A percentile compares a stretch with the other conserved stretches of the same genome.
These are phyloP conservation scores for Pseudocercospora fijiensis DNA, from an alignment of 2,329 filamentous ascomycete genomes.

Conservation along the genomic window DNA sequence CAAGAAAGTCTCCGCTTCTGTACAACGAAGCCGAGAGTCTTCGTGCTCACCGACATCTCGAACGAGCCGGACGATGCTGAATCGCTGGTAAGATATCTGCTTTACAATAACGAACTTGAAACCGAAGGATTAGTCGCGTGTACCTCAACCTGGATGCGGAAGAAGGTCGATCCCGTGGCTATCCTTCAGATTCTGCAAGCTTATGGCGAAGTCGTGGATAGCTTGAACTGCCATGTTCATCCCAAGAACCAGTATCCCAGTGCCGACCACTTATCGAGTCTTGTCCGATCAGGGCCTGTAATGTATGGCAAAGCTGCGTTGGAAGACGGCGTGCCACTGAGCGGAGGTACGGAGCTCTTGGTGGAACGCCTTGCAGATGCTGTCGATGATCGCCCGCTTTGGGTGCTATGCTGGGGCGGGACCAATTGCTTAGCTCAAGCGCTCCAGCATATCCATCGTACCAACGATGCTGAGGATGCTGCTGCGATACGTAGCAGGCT, in stretches of 20 bases:
- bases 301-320: conserved; percentile 12
- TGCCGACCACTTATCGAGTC: conserved; percentile 19
- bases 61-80: conserved; percentile 33
- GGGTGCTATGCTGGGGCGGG: conserved; percentile 53
- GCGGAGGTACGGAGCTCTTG: conserved; percentile 9
- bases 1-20: background rate
- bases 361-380: conserved; percentile 22
- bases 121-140: conserved; percentile 18
- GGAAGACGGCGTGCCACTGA: background rate
- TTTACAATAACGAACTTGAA: conserved; percentile 19
- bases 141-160: conserved; percentile 16
- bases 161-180: conserved; percentile 24
- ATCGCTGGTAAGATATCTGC: conserved; percentile 27
- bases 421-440: conserved; percentile 54
- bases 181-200: conserved; percentile 34
- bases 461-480: conserved; percentile 35
- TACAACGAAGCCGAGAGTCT: conserved; percentile 15
- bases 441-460: conserved; percentile 42
- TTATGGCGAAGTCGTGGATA: conserved; percentile 40
- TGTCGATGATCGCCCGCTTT: conserved; percentile 44
- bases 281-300: conserved; percentile 10
- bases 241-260: conserved; percentile 32
- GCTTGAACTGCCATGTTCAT: conserved; percentile 44
- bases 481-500: conserved; percentile 44
- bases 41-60: conserved; percentile 31